Conservation (phyloP, 2,329 filamentous ascomycete genomes). For the Fusarium chuoi region DNA sequence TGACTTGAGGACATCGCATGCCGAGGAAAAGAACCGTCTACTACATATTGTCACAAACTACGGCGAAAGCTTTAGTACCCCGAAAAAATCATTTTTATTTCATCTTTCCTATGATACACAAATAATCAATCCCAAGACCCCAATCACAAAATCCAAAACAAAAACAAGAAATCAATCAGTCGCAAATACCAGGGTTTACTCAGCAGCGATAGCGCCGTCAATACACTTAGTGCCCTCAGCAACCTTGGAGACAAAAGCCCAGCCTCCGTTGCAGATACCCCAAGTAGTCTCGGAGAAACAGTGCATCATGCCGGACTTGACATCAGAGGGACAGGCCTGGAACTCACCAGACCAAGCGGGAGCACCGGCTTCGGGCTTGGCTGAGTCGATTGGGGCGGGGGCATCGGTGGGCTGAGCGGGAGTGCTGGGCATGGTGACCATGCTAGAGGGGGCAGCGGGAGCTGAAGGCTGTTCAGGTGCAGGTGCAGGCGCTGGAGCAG, state of each 20-base stretch:
- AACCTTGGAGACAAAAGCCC: slow-evolving; percentile 33
- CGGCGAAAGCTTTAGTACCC: background rate
- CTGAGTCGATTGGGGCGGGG: background rate
- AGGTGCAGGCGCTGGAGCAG: background rate
- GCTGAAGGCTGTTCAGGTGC: background rate
- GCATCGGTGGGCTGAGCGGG: background rate
- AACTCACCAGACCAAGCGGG: slow-evolving; percentile 27
- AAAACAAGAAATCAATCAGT: background rate
- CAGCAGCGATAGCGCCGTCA: slow-evolving; percentile 19
- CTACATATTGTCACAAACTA: background rate
- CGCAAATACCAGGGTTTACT: accelerated
- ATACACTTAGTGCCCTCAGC: slow-evolving; percentile 34
- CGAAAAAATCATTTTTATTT: background rate
- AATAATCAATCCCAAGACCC: background rate
- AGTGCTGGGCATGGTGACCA: background rate
- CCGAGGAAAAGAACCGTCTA: background rate
- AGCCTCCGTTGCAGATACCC: slow-evolving; percentile 41
- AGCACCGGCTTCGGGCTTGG: background rate
- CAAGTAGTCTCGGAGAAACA: slow-evolving; percentile 33
- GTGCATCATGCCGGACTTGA: slow-evolving; percentile 18
- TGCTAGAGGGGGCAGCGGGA: background rate
- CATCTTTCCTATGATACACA: background rate
- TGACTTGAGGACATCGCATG: accelerated
- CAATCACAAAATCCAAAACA: accelerated
- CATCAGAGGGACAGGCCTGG: slow-evolving; percentile 18